A percentile compares a stretch with the other conserved stretches of the same genome.
These are phyloP conservation scores for Teratosphaeria gauchensis DNA, from an alignment of 2,329 filamentous ascomycete species.

Conservation along the genomic window DNA sequence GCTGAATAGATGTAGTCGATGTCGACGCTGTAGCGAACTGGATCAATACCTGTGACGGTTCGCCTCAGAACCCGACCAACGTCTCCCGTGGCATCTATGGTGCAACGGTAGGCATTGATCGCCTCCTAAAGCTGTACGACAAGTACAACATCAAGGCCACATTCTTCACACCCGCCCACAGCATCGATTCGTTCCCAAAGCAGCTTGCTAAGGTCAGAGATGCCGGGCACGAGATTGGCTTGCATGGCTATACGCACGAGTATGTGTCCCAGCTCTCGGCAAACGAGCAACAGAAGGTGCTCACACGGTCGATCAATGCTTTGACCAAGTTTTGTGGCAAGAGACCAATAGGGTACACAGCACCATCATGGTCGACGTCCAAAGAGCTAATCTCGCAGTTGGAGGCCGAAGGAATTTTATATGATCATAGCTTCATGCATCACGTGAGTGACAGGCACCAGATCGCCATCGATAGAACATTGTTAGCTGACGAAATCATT, in stretches of 20 bases:
- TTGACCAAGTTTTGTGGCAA: constrained; percentile 30
- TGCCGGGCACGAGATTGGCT: constrained; percentile 33
- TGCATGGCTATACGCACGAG: constrained; percentile 32
- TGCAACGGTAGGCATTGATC: constrained; percentile 31
- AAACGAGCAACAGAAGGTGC: constrained; percentile 29
- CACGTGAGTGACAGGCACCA: constrained; percentile 14
- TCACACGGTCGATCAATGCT: constrained; percentile 31
- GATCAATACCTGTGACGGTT: constrained; percentile 33
- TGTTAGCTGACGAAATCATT: not conserved
- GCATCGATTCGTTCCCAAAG: constrained; percentile 40
- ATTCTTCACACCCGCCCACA: constrained; percentile 34
- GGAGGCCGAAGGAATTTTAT: constrained; percentile 34
- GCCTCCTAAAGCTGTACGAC: constrained; percentile 32
- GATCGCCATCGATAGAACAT: not conserved
- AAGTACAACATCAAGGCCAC: constrained; percentile 34
- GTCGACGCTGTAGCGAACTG: constrained; percentile 31
- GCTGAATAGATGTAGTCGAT: constrained; percentile 19
- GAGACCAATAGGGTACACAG: constrained; percentile 35
- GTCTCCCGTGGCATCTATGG: constrained; percentile 32
- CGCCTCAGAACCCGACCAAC: constrained; percentile 30
- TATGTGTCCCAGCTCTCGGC: constrained; percentile 20
- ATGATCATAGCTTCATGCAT: constrained; percentile 42
- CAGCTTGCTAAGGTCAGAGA: constrained; percentile 38
- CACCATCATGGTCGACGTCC: constrained; percentile 34
- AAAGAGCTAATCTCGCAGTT: constrained; percentile 31